These are phyloP conservation scores for Macrolepiota fuliginosa DNA, from an alignment of 768 basidiomycete species.

Conservation along the genomic window DNA sequence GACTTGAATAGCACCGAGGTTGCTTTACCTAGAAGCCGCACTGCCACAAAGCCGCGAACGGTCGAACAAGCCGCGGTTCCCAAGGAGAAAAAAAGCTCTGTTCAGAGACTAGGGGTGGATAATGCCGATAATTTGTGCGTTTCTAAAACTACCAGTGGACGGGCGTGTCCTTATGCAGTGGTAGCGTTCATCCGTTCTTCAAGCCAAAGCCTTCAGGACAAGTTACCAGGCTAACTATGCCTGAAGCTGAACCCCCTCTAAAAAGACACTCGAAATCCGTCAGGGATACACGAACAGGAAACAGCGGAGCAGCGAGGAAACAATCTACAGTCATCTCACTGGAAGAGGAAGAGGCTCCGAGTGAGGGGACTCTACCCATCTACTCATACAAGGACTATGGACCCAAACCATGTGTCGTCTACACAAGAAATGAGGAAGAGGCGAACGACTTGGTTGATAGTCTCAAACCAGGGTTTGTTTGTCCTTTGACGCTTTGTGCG, in stretches of 20 bases:
- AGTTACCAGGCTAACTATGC: background rate
- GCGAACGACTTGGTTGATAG: constrained; percentile 27
- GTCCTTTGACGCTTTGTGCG: background rate
- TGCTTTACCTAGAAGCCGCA: background rate
- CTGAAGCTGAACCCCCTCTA: background rate
- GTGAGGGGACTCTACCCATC: constrained; percentile 9
- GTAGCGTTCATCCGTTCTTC: background rate
- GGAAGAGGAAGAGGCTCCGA: background rate
- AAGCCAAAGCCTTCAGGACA: background rate
- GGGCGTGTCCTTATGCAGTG: background rate
- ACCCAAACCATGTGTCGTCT: constrained; percentile 24
- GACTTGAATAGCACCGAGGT: background rate
- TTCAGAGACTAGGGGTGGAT: background rate
- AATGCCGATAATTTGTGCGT: background rate
- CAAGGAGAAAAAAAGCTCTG: background rate
- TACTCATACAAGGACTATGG: constrained; percentile 30
- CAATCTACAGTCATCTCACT: background rate
- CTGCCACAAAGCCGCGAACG: background rate
- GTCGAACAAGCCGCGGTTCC: background rate
- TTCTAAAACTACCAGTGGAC: background rate
- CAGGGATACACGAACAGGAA: background rate
- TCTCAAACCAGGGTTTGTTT: constrained; percentile 22
- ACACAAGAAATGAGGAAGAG: constrained; percentile 27
- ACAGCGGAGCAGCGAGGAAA: background rate
- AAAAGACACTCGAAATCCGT: background rate